A percentile compares a stretch with the other conserved stretches of the same genome.
phyloP scores from a whole-genome alignment of 2,329 filamentous ascomycete species.

The Penicillium sumatraense region DNA sequence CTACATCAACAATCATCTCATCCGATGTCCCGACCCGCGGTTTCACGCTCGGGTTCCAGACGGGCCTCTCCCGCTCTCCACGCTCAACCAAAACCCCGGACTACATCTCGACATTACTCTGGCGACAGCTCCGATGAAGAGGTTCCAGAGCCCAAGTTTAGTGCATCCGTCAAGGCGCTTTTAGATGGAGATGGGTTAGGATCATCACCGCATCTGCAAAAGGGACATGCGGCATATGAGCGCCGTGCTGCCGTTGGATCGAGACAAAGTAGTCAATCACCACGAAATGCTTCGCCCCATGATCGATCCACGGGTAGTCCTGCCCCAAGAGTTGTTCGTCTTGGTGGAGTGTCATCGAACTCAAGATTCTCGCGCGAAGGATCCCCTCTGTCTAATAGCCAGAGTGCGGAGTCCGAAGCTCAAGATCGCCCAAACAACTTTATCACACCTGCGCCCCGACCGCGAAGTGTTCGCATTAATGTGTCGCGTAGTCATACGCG shows the following conservation, averaged over 20 bases:
- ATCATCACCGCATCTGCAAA: conserved; percentile 53
- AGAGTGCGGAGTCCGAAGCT: conserved; percentile 33
- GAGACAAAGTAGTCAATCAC: conserved; percentile 38
- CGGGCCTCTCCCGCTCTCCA: conserved; percentile 37
- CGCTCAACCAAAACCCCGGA: conserved; percentile 18
- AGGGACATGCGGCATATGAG: conserved; percentile 29
- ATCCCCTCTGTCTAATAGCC: conserved; percentile 44
- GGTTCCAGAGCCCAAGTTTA: conserved; percentile 87
- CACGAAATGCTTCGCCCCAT: conserved; percentile 41
- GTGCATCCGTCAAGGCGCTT: conserved; percentile 85
- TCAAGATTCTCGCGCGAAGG: conserved; percentile 41
- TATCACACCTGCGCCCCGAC: conserved; percentile 53
- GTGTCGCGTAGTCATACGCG: conserved; percentile 46
- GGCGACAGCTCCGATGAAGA: conserved; percentile 95
- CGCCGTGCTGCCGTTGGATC: conserved; percentile 30
- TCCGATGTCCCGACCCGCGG: conserved; percentile 43
- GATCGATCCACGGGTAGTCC: conserved; percentile 47
- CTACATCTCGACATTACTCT: conserved; percentile 38
- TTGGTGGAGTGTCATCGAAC: conserved; percentile 38
- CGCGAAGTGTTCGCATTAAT: conserved; percentile 48
- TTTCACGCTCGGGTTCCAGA: conserved; percentile 39
- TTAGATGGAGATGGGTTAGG: conserved; percentile 59
- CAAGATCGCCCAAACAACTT: conserved; percentile 39
- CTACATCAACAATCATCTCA: conserved; percentile 41
- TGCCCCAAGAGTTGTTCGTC: conserved; percentile 46